A percentile compares a stretch with the other conserved stretches of the same genome.
Evolutionary conservation across 139 green algal genomes (phyloP).

Genomic region (Chlorella sp.): DNA sequence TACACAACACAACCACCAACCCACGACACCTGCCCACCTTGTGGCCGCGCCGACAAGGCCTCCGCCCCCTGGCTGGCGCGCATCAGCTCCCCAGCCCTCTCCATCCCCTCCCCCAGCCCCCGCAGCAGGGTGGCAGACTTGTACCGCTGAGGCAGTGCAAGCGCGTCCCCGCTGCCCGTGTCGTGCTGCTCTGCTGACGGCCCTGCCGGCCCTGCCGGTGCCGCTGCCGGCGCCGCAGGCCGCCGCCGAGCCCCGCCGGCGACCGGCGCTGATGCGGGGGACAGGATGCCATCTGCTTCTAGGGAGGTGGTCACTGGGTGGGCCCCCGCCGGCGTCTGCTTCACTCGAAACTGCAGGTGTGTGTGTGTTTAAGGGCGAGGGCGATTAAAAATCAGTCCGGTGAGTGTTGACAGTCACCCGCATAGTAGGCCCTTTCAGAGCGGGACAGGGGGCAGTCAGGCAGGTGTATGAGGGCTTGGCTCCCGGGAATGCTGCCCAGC

Average conservation of each 20-base stretch:
- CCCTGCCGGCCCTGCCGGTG: not conserved
- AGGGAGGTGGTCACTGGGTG: not conserved
- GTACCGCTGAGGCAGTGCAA: conserved; percentile 6
- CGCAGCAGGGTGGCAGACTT: conserved; percentile 18
- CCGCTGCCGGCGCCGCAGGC: not conserved
- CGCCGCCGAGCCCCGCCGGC: not conserved
- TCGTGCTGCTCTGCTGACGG: not conserved
- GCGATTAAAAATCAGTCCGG: too few species aligned
- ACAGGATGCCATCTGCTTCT: not conserved
- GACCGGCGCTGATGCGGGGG: not conserved
- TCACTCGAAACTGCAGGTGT: conserved; percentile 17
- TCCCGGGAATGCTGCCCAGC: too few species aligned
- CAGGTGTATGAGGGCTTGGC: too few species aligned
- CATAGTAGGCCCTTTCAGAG: too few species aligned
- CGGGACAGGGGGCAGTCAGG: too few species aligned
- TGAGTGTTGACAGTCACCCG: too few species aligned
- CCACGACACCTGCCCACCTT: too few species aligned
- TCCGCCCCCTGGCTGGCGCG: not conserved
- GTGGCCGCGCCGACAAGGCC: too few species aligned
- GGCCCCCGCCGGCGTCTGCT: conserved; percentile 3
- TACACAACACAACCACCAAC: too few species aligned
- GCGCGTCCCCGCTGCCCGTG: too few species aligned
- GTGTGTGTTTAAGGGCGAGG: too few species aligned
- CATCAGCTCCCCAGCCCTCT: not conserved
- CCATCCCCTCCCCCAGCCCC: conserved; percentile 1